Evolutionary conservation across 2,329 filamentous ascomycete species (phyloP), one percentile per base, ranked within the genome.

Genomic region (Cladosporium phlei): DNA sequence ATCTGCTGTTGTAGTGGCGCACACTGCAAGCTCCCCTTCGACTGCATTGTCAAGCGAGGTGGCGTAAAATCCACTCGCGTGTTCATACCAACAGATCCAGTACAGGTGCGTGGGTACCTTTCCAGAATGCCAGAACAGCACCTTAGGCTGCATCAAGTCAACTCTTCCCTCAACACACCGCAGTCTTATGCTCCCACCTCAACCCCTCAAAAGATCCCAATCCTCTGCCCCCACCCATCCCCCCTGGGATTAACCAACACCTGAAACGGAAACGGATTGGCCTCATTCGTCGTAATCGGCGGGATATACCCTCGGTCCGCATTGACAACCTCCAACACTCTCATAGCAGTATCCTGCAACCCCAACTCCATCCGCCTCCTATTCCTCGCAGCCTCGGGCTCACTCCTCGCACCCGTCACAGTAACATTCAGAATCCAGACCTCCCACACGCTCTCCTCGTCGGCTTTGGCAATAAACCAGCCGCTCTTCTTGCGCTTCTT

Each of bases 251-350:
- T 93, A 49, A 97, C 81, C 51, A 85, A 79, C 62, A 97, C 95
- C 66, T 90, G 85, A 68, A 95, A 97, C 1, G 91, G 91, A 62
- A 97, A 98, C 0, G 93, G 91, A 65, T 97, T 97, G 38, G 86
- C 75, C 52, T 91, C 88, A 62, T 83, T 89, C 17, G 89, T 93
- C 7, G 89, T 96, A 59, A 97, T 97, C 40, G 91, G 93, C 1
- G 93, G 93, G 55, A 98, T 97, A 67, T 97, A 93, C 61, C 94
- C 88, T 66, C 94, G 95, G 68, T 40, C 37, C 8, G 20, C 21
- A 21, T 40, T 40, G 8, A 47, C 45, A 4, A 38, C 35, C 11
- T 35, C 35, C 28, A 47, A 22, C 3, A 47, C 37, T 21, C 28
- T 39, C 45, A 39, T 40, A 5, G 38, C 45, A 6, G 28, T 40